Base-by-base conservation (phyloP, 495 filamentous ascomycete species). In the Aspergillus saccharolyticus region DNA sequence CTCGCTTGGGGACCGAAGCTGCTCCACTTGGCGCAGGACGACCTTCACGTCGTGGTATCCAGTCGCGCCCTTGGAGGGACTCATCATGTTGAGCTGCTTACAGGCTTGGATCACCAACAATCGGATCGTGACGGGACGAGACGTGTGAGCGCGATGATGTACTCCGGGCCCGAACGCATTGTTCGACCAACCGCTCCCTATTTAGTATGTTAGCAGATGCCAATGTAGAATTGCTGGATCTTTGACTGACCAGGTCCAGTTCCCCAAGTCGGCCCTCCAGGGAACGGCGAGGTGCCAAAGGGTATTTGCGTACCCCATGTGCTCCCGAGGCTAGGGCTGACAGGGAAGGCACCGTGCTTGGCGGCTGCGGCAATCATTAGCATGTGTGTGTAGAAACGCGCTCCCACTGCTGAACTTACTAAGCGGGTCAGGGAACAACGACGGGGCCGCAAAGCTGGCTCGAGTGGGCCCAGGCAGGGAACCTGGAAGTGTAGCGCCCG, bases 21-120 rank as follows among this genome's bases (percentile, higher is more conserved):
- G 66, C 28, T 89, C 84, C 14, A 96, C 77, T 52, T 87, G 85
- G 4, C 76, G 75, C 50, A 87, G 82, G 50, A 97, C 79, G 16
- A 74, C 70, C 14, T 81, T 78, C 44, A 91, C 78, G 56, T 86
- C 78, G 56, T 91, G 81, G 71, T 85, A 96, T 7, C 82, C 82
- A 25, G 61, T 64, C 48, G 61, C 56, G 25, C 59, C 63, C 46
- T 72, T 70, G 14, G 62, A 62, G 1, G 71, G 72, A 53, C 63
- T 70, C 51, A 65, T 70, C 4, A 71, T 66, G 49, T 75, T 75
- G 22, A 86, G 71, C 42, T 80, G 74, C 61, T 82, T 84, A 71
- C 83, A 87, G 12, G 82, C 81, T 66, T 82, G 73, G 55, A 83
- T 83, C 18, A 84, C 73, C 53, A 84, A 62, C 17, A 85, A 72